These are phyloP conservation scores for Monosporozyma servazzii DNA, from an alignment of 805 yeast species.

Conservation along the genomic window DNA sequence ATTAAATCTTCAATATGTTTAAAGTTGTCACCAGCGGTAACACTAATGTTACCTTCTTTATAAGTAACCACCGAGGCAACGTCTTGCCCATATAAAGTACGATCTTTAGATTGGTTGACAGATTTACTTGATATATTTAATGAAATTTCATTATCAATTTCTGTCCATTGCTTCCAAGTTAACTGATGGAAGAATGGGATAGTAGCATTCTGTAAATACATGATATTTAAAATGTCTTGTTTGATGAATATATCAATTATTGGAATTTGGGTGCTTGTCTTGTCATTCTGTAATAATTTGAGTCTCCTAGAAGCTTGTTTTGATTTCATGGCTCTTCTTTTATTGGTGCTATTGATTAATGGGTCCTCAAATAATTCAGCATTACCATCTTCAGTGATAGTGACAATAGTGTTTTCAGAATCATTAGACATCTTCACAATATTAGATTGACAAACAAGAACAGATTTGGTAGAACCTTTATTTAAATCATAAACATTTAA, in stretches of 20 bases:
- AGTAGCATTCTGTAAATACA: slow-evolving; percentile 58
- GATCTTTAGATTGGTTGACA: slow-evolving; percentile 10
- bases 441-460: slow-evolving; percentile 63
- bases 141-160: slow-evolving; percentile 34
- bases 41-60: slow-evolving; percentile 50
- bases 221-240: slow-evolving; percentile 33
- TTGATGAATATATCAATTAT: slow-evolving; percentile 28
- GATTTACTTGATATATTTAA: slow-evolving; percentile 11
- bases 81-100: slow-evolving; percentile 32
- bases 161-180: slow-evolving; percentile 32
- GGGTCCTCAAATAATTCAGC: slow-evolving; percentile 66
- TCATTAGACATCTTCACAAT: slow-evolving; percentile 37
- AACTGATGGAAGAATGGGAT: slow-evolving; percentile 48
- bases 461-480: slow-evolving; percentile 36
- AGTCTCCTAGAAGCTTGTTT: slow-evolving; percentile 41
- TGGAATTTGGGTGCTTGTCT: slow-evolving; percentile 11
- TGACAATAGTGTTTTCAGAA: slow-evolving; percentile 29
- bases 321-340: slow-evolving; percentile 44
- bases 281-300: slow-evolving; percentile 33
- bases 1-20: slow-evolving; percentile 40
- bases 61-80: slow-evolving; percentile 46
- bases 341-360: slow-evolving; percentile 27
- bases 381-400: slow-evolving; percentile 64
- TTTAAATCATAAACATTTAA: slow-evolving; percentile 50
- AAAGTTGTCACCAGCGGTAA: slow-evolving; percentile 56